Evolutionary conservation across 352 stramenopile species (phyloP).

Genomic region (Globisporangium abappressorium): DNA sequence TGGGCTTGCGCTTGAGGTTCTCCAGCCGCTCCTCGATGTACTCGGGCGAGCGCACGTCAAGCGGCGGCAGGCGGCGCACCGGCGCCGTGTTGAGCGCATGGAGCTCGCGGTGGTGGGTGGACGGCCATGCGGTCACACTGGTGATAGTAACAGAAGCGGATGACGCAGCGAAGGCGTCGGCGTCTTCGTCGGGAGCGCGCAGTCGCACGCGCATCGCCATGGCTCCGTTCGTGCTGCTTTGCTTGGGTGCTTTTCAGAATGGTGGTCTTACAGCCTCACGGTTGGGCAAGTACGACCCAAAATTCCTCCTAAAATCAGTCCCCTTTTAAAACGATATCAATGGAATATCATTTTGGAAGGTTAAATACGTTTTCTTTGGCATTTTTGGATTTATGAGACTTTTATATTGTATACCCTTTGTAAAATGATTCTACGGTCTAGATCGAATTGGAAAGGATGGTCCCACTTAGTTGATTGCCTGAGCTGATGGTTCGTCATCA

Average conservation of each 20-base stretch:
- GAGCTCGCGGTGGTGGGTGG: conserved; percentile 16
- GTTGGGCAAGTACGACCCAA: not conserved
- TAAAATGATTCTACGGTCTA: not conserved
- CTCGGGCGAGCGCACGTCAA: conserved; percentile 74
- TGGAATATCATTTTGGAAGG: not conserved
- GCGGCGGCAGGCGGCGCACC: conserved; percentile 31
- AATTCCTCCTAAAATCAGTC: not conserved
- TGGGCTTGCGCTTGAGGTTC: conserved; percentile 78
- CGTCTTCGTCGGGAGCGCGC: conserved; percentile 57
- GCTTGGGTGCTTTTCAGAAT: not conserved
- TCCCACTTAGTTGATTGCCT: not conserved
- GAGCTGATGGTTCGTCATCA: not conserved
- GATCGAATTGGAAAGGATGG: not conserved
- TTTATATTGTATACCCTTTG: not conserved
- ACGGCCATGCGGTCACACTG: conserved; percentile 20
- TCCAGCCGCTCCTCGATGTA: conserved; percentile 84
- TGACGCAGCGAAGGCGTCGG: not conserved
- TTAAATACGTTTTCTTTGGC: not conserved
- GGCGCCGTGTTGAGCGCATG: conserved; percentile 17
- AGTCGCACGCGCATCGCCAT: conserved; percentile 56
- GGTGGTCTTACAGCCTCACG: not conserved
- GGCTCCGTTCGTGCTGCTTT: not conserved
- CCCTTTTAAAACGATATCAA: not conserved
- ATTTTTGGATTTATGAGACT: not conserved
- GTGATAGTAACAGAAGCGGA: not conserved